phyloP scores from a whole-genome alignment of 805 yeast genomes.

The Ogataea wickerhamii region DNA sequence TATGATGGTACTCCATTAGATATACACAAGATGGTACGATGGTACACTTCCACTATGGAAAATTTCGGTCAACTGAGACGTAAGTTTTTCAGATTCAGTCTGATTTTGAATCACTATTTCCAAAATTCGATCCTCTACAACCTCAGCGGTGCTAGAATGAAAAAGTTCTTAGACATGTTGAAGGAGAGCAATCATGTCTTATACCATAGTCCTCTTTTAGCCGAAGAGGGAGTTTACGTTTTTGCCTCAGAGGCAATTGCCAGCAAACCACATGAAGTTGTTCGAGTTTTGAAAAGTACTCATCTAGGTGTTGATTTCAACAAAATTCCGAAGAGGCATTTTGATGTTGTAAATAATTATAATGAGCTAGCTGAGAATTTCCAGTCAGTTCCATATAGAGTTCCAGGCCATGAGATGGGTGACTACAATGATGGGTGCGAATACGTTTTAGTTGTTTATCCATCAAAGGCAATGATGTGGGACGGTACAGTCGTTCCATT shows the following conservation, averaged over 20 bases:
- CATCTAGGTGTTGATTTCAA: conserved; percentile 50
- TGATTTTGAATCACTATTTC: conserved; percentile 62
- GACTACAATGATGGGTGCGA: conserved; percentile 34
- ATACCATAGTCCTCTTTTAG: conserved; percentile 62
- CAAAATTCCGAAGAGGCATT: conserved; percentile 32
- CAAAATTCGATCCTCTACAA: conserved; percentile 68
- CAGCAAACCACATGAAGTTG: conserved; percentile 40
- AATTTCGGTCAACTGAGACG: conserved; percentile 75
- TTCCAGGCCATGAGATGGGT: conserved; percentile 8
- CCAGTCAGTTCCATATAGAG: conserved; percentile 6
- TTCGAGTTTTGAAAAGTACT: conserved; percentile 42
- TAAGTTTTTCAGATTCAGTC: conserved; percentile 74
- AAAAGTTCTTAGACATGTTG: conserved; percentile 52
- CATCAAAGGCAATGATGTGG: conserved; percentile 87
- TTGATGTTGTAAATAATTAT: conserved; percentile 28
- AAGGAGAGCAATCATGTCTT: conserved; percentile 69
- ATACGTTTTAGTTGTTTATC: conserved; percentile 69
- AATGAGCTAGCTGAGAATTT: conserved; percentile 21
- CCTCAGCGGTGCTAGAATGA: conserved; percentile 46
- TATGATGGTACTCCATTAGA: conserved; percentile 31
- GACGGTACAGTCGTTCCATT: conserved; percentile 71
- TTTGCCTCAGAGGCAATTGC: conserved; percentile 65
- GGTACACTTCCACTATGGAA: conserved; percentile 66
- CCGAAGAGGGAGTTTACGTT: conserved; percentile 72
- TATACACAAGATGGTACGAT: conserved; percentile 48